phyloP scores from a whole-genome alignment of 1,284 basidiomycete genomes.

The Coriolopsis trogii region DNA sequence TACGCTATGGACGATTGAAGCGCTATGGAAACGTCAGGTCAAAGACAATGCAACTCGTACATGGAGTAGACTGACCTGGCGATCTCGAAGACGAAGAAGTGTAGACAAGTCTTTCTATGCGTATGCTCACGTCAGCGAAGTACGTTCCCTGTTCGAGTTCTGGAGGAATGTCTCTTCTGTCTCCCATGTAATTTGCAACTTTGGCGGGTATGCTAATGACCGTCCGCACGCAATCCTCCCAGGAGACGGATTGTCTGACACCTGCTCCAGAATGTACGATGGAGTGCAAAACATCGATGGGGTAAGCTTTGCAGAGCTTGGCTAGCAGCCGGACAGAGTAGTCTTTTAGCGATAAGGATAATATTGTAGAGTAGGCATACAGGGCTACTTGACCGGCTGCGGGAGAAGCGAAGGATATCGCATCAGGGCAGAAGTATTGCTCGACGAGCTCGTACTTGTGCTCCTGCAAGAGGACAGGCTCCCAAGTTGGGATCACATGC shows the following conservation, averaged over 20 bases:
- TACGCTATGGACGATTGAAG: conserved; percentile 47
- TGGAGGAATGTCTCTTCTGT: conserved; percentile 42
- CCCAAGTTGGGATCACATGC: conserved; percentile 72
- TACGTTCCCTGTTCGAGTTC: conserved; percentile 56
- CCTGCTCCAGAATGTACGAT: conserved; percentile 45
- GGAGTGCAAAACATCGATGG: conserved; percentile 67
- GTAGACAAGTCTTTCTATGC: conserved; percentile 54
- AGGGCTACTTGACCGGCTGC: conserved; percentile 57
- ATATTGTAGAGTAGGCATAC: conserved; percentile 62
- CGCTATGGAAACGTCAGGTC: conserved; percentile 19
- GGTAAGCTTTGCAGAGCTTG: conserved; percentile 60
- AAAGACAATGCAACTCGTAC: background rate
- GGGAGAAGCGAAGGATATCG: conserved; percentile 50
- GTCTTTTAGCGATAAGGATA: conserved; percentile 50
- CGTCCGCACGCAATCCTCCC: conserved; percentile 74
- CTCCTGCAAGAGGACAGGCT: conserved; percentile 52
- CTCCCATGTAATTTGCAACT: conserved; percentile 64
- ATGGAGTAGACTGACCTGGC: conserved; percentile 31
- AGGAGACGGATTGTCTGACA: conserved; percentile 43
- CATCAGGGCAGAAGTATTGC: conserved; percentile 74
- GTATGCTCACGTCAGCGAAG: conserved; percentile 52
- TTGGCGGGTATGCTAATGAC: conserved; percentile 62
- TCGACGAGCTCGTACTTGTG: conserved; percentile 47
- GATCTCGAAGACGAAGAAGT: conserved; percentile 30
- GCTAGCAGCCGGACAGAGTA: conserved; percentile 55